A percentile compares a stretch with the other conserved stretches of the same genome.
phyloP scores from a whole-genome alignment of 371 early-diverging fungal species.

The Batkoa obscura region DNA sequence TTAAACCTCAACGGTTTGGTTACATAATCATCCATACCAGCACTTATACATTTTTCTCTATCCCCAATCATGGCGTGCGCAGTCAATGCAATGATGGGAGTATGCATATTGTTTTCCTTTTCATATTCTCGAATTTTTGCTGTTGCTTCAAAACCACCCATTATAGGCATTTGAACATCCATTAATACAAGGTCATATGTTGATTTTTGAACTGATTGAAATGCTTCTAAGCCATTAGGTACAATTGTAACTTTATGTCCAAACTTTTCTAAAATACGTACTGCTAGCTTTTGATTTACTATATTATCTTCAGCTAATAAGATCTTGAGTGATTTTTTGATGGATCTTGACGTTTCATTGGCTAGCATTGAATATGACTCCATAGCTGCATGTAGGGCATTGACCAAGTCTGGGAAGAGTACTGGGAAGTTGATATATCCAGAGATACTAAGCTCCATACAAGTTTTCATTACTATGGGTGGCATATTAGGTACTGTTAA shows the following conservation, averaged over 20 bases:
- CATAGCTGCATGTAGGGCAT: constrained; percentile 41
- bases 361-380: constrained; percentile 38
- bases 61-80: constrained; percentile 72
- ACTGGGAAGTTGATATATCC: constrained; percentile 38
- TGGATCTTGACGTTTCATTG: constrained; percentile 19
- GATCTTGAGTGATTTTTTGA: constrained; percentile 27
- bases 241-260: constrained; percentile 50
- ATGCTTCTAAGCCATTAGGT: constrained; percentile 49
- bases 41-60: constrained; percentile 45
- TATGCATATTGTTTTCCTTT: constrained; percentile 20
- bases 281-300: constrained; percentile 61
- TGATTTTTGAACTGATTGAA: constrained; percentile 35
- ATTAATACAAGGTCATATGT: constrained; percentile 50
- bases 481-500: constrained; percentile 23
- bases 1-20: constrained; percentile 44
- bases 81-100: constrained; percentile 57
- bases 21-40: constrained; percentile 65
- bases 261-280: constrained; percentile 51
- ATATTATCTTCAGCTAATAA: constrained; percentile 64
- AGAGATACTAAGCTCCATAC: constrained; percentile 39
- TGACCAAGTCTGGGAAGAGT: constrained; percentile 33
- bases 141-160: constrained; percentile 65
- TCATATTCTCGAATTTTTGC: constrained; percentile 46
- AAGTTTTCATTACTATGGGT: constrained; percentile 30
- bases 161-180: constrained; percentile 62